Base-by-base conservation (phyloP, 257 asterid genomes). In the Solanum habrochaites region DNA sequence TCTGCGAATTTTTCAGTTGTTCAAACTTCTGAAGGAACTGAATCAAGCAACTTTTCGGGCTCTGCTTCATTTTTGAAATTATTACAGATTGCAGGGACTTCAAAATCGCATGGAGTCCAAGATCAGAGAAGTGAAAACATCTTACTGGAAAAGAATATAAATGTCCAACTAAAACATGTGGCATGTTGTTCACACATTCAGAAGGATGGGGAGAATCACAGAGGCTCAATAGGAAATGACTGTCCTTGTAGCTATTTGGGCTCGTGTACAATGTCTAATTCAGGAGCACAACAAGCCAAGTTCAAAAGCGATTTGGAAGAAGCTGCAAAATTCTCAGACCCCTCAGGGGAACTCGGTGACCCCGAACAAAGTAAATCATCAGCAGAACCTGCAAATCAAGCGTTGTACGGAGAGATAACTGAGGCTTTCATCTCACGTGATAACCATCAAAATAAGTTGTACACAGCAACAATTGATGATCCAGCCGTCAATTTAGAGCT, bases 301-400 rank as follows among this genome's bases (percentile, higher is more conserved):
- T 81, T 25, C 70, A 81, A 49, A 20, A 40, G 62, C 7, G 4
- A 29, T 7, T 81, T 81, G 70, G 85, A 81, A 81, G 85, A 49
- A 81, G 45, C 85, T 20, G 70, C 70, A 81, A 81, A 81, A 29
- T 18, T 49, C 35, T 32, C 31, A 81, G 70, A 81, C 43, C 64
- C 47, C 78, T 85, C 77, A 5, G 87, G 88, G 67, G 94, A 88
- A 88, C 88, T 83, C 87, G 88, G 87, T 87, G 88, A 80, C 9
- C 86, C 91, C 35, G 96, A 91, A 91, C 91, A 86, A 90, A 94
- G 97, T 89, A 97, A 88, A 73, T 89, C 91, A 81, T 93, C 97
- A 47, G 91, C 93, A 83, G 96, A 94, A 90, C 95, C 95, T 86
- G 93, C 91, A 62, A 91, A 91, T 27, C 94, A 90, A 58, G 87